Evolutionary conservation across 352 stramenopile species (phyloP).

Genomic region (Bremia lactucae): DNA sequence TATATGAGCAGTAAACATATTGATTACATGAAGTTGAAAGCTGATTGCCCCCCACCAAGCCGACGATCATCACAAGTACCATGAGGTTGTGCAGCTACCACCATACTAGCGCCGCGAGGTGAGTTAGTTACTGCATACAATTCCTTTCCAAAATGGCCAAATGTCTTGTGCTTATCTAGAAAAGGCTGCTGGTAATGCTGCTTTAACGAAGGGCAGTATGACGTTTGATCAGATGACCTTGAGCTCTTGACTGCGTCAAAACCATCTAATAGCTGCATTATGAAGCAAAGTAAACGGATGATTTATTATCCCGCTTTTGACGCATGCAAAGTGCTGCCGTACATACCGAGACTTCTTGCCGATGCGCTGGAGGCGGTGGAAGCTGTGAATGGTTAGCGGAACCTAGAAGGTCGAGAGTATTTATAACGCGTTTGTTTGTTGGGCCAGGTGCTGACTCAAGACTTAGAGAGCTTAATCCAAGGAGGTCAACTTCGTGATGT

Average conservation of each 20-base stretch:
- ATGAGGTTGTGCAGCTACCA: constrained; percentile 6
- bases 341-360: constrained; percentile 54
- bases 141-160: constrained; percentile 79
- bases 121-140: constrained; percentile 82
- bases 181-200: constrained; percentile 24
- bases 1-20: constrained; percentile 6
- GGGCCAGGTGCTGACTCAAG: constrained; percentile 27
- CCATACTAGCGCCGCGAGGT: constrained; percentile 28
- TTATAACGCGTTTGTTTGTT: constrained; percentile 2
- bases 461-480: constrained; percentile 54
- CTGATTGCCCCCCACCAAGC: constrained; percentile 43
- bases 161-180: constrained; percentile 46
- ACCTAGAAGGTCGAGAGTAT: constrained; percentile 14
- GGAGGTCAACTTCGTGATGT: constrained; percentile 63
- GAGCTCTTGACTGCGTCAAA: constrained; percentile 35
- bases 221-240: constrained; percentile 22
- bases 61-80: constrained; percentile 8
- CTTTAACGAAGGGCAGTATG: constrained; percentile 18
- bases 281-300: neutral
- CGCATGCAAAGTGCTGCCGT: constrained; percentile 8
- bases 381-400: constrained; percentile 16
- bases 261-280: constrained; percentile 30
- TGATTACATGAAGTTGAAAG: constrained; percentile 83
- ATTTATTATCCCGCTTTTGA: neutral
- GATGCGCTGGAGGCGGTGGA: constrained; percentile 8